These are phyloP conservation scores for Hypoxylon sp. DNA, from an alignment of 2,329 filamentous ascomycete genomes.

Conservation along the genomic window DNA sequence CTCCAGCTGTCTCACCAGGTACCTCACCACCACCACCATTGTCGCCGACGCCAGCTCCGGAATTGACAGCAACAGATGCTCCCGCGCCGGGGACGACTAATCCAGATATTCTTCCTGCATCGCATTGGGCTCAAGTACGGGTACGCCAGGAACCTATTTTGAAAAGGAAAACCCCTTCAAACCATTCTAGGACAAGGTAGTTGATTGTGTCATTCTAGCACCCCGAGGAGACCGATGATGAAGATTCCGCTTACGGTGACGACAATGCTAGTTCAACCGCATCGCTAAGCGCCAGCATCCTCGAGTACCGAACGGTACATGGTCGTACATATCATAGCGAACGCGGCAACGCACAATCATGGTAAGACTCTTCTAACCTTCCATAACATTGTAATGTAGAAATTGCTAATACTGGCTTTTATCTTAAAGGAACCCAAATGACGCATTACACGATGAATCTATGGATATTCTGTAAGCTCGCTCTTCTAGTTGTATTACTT, in stretches of 20 bases:
- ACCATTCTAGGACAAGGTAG: background rate
- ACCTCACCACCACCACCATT: conserved; percentile 2
- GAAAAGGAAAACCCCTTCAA: background rate
- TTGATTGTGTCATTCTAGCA: conserved; percentile 31
- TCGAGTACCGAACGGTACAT: conserved; percentile 51
- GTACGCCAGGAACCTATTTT: conserved; percentile 32
- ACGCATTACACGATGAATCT: conserved; percentile 50
- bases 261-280: conserved; percentile 51
- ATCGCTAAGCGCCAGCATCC: conserved; percentile 51
- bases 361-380: conserved; percentile 37
- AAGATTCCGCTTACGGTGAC: conserved; percentile 50
- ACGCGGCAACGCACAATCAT: conserved; percentile 50
- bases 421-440: conserved; percentile 50
- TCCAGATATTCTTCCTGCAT: conserved; percentile 45
- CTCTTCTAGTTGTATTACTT: background rate
- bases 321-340: conserved; percentile 52
- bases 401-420: conserved; percentile 14
- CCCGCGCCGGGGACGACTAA: conserved; percentile 3
- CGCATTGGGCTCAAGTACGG: conserved; percentile 47
- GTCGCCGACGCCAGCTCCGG: conserved; percentile 3
- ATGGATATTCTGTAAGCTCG: conserved; percentile 51
- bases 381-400: conserved; percentile 4
- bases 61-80: conserved; percentile 10
- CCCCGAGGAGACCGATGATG: conserved; percentile 40
- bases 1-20: background rate